phyloP scores from a whole-genome alignment of 352 stramenopile species.

The Phytopythium mirpurense region DNA sequence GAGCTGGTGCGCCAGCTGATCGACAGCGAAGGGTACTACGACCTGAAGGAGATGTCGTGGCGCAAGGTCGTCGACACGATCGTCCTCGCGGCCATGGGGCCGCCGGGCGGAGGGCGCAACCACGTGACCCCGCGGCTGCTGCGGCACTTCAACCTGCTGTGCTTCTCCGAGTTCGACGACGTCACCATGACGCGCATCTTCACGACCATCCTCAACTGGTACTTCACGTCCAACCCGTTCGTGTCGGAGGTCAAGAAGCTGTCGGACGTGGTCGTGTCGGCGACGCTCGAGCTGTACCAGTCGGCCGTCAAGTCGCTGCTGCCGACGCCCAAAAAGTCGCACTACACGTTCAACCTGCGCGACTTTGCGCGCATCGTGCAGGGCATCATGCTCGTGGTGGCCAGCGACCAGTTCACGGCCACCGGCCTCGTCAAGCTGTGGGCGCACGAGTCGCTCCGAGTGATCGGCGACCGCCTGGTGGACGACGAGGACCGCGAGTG shows the following conservation, averaged over 20 bases:
- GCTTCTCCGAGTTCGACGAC: constrained; percentile 93
- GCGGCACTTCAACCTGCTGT: constrained; percentile 92
- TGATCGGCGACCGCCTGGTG: constrained; percentile 93
- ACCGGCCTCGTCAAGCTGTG: constrained; percentile 89
- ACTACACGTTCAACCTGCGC: constrained; percentile 96
- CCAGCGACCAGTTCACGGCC: constrained; percentile 77
- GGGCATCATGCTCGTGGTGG: constrained; percentile 88
- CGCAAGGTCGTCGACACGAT: constrained; percentile 89
- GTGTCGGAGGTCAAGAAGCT: constrained; percentile 65
- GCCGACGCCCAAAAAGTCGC: constrained; percentile 92
- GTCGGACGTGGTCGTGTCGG: constrained; percentile 74
- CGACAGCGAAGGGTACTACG: constrained; percentile 90
- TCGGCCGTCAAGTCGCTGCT: constrained; percentile 80
- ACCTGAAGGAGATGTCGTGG: constrained; percentile 93
- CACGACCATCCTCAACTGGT: constrained; percentile 87
- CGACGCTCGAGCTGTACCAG: constrained; percentile 91
- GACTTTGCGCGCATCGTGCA: constrained; percentile 93
- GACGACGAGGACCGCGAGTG: constrained; percentile 90
- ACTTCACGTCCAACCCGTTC: constrained; percentile 71
- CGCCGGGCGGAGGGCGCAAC: constrained; percentile 88
- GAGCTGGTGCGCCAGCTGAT: constrained; percentile 91
- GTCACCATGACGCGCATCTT: constrained; percentile 91
- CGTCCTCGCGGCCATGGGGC: constrained; percentile 89
- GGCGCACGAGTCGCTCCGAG: constrained; percentile 91
- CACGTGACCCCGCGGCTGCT: constrained; percentile 88